Percentiles rank a stretch among this genome's conserved stretches.
phyloP scores from a whole-genome alignment of 768 basidiomycete genomes.

The Cubamyces lactineus region DNA sequence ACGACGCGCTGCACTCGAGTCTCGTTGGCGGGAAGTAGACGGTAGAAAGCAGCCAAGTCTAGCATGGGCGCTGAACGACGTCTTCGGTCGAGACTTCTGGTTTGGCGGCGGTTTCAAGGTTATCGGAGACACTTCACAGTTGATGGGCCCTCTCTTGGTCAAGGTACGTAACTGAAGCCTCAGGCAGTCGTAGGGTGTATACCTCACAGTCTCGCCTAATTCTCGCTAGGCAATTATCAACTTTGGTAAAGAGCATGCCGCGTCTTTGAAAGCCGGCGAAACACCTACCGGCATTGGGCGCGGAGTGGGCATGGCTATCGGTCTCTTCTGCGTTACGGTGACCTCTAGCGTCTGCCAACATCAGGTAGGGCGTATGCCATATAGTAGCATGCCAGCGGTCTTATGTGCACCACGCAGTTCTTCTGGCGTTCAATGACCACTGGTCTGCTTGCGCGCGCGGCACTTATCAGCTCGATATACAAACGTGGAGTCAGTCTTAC shows the following conservation, averaged over 20 bases:
- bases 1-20: slow-evolving; percentile 38
- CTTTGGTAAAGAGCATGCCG: slow-evolving; percentile 53
- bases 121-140: slow-evolving; percentile 59
- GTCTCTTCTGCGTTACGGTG: slow-evolving; percentile 53
- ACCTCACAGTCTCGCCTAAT: not conserved
- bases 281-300: slow-evolving; percentile 47
- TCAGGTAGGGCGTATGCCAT: slow-evolving; percentile 47
- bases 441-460: slow-evolving; percentile 65
- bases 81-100: slow-evolving; percentile 64
- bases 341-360: slow-evolving; percentile 60
- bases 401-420: slow-evolving; percentile 44
- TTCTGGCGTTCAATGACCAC: slow-evolving; percentile 73
- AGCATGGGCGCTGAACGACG: slow-evolving; percentile 63
- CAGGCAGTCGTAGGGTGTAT: not conserved
- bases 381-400: not conserved
- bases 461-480: slow-evolving; percentile 72
- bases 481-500: slow-evolving; percentile 68
- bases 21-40: slow-evolving; percentile 48
- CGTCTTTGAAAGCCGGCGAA: slow-evolving; percentile 41
- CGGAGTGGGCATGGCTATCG: slow-evolving; percentile 63
- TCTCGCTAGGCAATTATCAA: slow-evolving; percentile 57
- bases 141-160: slow-evolving; percentile 65
- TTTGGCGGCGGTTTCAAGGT: slow-evolving; percentile 64
- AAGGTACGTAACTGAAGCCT: slow-evolving; percentile 48
- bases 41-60: slow-evolving; percentile 55